phyloP scores from a whole-genome alignment of 1,139 yeast species.

The Pichia sp. region DNA sequence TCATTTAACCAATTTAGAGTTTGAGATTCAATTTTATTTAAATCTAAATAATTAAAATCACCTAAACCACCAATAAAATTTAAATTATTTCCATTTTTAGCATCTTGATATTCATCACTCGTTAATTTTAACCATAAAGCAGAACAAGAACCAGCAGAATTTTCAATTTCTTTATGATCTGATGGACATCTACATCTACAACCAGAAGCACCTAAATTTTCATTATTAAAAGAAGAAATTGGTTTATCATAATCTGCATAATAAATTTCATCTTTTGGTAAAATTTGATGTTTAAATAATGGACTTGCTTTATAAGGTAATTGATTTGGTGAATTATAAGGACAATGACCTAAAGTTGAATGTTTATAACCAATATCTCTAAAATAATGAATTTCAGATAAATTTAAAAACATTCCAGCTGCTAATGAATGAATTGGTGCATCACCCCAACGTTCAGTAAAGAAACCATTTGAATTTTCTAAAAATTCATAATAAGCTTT shows the following conservation, averaged over 20 bases:
- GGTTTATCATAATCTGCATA: slow-evolving; percentile 43
- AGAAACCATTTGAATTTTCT: slow-evolving; percentile 74
- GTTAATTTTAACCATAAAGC: slow-evolving; percentile 47
- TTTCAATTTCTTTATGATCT: slow-evolving; percentile 46
- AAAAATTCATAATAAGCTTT: slow-evolving; percentile 57
- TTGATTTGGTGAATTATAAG: slow-evolving; percentile 56
- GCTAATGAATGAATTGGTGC: slow-evolving; percentile 90
- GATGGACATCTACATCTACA: slow-evolving; percentile 81
- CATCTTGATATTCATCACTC: slow-evolving; percentile 30
- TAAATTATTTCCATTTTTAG: not conserved
- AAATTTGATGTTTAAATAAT: slow-evolving; percentile 23
- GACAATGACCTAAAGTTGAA: slow-evolving; percentile 77
- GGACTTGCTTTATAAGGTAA: slow-evolving; percentile 36
- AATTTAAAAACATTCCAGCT: slow-evolving; percentile 60
- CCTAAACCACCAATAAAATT: slow-evolving; percentile 16
- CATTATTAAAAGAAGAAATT: slow-evolving; percentile 2
- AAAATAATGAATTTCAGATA: slow-evolving; percentile 74
- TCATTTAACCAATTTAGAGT: slow-evolving; percentile 26
- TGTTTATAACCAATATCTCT: slow-evolving; percentile 86
- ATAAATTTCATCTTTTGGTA: slow-evolving; percentile 28
- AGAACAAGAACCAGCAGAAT: slow-evolving; percentile 48
- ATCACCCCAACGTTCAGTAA: slow-evolving; percentile 90
- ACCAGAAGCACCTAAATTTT: slow-evolving; percentile 53
- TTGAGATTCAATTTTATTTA: slow-evolving; percentile 29
- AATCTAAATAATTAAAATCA: slow-evolving; percentile 29